phyloP scores from a whole-genome alignment of 2,329 filamentous ascomycete species.

The Stemphylium beticola region DNA sequence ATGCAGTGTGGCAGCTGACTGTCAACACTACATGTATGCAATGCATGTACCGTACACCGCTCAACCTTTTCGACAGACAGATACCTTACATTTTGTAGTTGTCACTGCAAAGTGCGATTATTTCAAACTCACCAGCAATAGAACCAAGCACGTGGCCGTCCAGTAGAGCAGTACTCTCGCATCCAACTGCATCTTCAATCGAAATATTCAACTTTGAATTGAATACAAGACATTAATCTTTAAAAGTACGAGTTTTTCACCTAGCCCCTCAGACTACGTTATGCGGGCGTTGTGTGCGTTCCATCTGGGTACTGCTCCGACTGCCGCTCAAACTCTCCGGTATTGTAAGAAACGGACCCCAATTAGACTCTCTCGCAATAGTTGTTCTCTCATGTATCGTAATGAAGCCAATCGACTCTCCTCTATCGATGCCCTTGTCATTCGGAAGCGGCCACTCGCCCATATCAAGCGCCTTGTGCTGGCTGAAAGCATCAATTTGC shows the following conservation, averaged over 20 bases:
- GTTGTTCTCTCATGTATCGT: conserved; percentile 14
- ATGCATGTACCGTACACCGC: too few species aligned
- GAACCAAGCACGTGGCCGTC: conserved; percentile 10
- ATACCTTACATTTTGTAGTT: too few species aligned
- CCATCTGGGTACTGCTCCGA: conserved; percentile 28
- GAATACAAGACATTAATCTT: neutral
- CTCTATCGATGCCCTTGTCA: neutral
- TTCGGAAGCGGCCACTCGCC: conserved; percentile 30
- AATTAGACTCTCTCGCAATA: conserved; percentile 24
- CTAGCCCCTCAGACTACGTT: conserved; percentile 20
- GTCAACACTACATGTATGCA: too few species aligned
- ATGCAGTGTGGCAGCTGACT: neutral
- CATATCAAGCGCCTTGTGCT: conserved; percentile 27
- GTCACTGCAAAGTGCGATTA: too few species aligned
- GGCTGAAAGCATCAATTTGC: conserved; percentile 8
- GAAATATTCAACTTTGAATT: neutral
- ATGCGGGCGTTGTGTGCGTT: conserved; percentile 18
- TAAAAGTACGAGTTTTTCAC: neutral
- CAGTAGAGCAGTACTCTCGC: conserved; percentile 34
- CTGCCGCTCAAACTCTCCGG: conserved; percentile 36
- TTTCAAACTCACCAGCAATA: neutral
- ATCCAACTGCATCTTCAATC: neutral
- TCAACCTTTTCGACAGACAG: too few species aligned
- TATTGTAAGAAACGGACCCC: conserved; percentile 46
- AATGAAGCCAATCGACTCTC: conserved; percentile 1